Conservation (phyloP, 2,329 filamentous ascomycete genomes). For the Dothistroma septosporum region DNA sequence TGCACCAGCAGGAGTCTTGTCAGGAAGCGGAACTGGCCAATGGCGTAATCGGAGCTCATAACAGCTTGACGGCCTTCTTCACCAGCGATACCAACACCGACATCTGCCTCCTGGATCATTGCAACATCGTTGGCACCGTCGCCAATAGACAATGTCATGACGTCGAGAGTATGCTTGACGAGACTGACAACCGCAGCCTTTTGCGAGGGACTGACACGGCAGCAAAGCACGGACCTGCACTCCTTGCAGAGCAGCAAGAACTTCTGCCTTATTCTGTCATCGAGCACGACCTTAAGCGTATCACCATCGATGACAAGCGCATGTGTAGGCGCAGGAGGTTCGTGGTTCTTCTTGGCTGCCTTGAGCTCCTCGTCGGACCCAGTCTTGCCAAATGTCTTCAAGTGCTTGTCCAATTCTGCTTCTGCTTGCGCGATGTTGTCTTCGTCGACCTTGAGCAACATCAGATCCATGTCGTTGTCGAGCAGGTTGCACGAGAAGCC, state of each 20-base stretch:
- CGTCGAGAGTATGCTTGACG: conserved; percentile 90
- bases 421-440: conserved; percentile 62
- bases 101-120: conserved; percentile 96
- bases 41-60: conserved; percentile 95
- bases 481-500: conserved; percentile 97
- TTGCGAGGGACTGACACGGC: conserved; percentile 91
- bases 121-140: conserved; percentile 95
- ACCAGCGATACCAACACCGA: conserved; percentile 93
- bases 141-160: conserved; percentile 91
- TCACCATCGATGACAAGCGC: conserved; percentile 94
- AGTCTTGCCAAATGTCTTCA: conserved; percentile 70
- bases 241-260: conserved; percentile 95
- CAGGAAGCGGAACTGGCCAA: conserved; percentile 88
- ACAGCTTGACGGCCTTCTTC: conserved; percentile 88
- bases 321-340: conserved; percentile 80
- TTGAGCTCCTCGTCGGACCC: conserved; percentile 82
- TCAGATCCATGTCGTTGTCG: conserved; percentile 95
- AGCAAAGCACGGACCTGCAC: conserved; percentile 94
- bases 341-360: conserved; percentile 74
- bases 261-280: conserved; percentile 79
- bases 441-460: conserved; percentile 81
- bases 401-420: conserved; percentile 67
- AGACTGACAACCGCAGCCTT: conserved; percentile 96
- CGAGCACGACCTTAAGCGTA: conserved; percentile 79
- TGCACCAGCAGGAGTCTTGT: conserved; percentile 83